These are phyloP conservation scores for Sarocladium brachiariae DNA, from an alignment of 2,329 filamentous ascomycete genomes.

Conservation along the genomic window DNA sequence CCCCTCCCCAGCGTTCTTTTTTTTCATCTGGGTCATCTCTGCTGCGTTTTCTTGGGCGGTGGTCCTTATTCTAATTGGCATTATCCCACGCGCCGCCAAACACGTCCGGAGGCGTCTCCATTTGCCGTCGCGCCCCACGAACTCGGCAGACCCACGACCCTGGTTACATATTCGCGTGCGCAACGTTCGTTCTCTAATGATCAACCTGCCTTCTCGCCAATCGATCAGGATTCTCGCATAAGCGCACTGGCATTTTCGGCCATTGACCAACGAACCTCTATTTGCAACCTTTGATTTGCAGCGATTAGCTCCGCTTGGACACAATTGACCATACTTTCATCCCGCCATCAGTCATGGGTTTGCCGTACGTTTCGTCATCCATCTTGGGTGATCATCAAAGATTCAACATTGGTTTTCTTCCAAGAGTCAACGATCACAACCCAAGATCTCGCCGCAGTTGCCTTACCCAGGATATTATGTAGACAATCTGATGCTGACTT, in stretches of 20 bases:
- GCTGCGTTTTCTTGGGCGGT: background rate
- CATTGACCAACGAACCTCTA: too few species aligned
- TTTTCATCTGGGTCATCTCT: background rate
- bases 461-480: too few species aligned
- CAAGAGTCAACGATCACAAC: background rate
- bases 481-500: background rate
- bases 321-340: too few species aligned
- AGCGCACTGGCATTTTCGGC: too few species aligned
- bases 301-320: too few species aligned
- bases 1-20: background rate
- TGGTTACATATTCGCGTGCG: background rate
- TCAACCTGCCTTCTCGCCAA: background rate
- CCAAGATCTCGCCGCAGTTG: too few species aligned
- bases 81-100: constrained; percentile 1
- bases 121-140: constrained; percentile 7
- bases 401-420: constrained; percentile 12
- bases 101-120: constrained; percentile 3
- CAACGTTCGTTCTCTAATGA: background rate
- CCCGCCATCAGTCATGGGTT: constrained; percentile 31
- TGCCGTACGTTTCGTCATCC: constrained; percentile 33
- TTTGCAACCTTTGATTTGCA: too few species aligned
- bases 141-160: constrained; percentile 2
- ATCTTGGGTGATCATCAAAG: constrained; percentile 2
- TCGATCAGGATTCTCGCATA: background rate
- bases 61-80: constrained; percentile 3